Base-by-base conservation (phyloP, 768 basidiomycete species). In the Ramaria rubella region DNA sequence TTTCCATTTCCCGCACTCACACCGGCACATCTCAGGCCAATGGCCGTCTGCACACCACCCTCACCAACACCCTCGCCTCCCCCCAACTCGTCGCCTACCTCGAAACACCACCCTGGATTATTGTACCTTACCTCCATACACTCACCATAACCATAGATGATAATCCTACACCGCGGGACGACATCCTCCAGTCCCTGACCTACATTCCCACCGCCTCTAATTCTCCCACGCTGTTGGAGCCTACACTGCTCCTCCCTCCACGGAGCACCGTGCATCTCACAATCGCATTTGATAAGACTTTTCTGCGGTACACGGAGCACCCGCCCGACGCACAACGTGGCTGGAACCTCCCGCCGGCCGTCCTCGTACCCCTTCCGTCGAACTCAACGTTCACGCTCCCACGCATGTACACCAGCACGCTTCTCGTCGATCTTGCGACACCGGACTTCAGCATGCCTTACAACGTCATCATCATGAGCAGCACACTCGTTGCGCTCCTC, bases 371-470 rank as follows among this genome's bases (percentile, higher is more conserved):
- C 77, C 59, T 64, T 53, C 23, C 24, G 12, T 46, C 19, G 26
- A 45, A 55, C 48, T 4, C 21, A 1, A 17, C 26, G 5, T 19
- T 7, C 6, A 2, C 43, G 43, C 38, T 24, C 2, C 52, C 52
- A 15, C 43, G 85, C 44, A 78, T 96, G 45, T 95, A 95, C 69
- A 93, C 91, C 1, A 76, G 82, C 0, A 79, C 85, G 8, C 77
- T 95, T 24, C 81, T 98, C 34, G 82, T 94, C 44, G 92, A 94
- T 68, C 80, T 96, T n/a, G 87, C 95, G n/a, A 93, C 92, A 33
- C 96, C 95, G 0, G 96, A 98, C 69, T 98, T 98, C 68, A 94
- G 90, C 69, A 98, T 98, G 96, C 96, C 96, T 1, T 98, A 98
- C 74, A 99, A 98, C 72, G 95, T 98, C 46, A 97, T 98, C 70